phyloP scores from a whole-genome alignment of 2,329 filamentous ascomycete genomes.

The Pseudocercospora fijiensis region DNA sequence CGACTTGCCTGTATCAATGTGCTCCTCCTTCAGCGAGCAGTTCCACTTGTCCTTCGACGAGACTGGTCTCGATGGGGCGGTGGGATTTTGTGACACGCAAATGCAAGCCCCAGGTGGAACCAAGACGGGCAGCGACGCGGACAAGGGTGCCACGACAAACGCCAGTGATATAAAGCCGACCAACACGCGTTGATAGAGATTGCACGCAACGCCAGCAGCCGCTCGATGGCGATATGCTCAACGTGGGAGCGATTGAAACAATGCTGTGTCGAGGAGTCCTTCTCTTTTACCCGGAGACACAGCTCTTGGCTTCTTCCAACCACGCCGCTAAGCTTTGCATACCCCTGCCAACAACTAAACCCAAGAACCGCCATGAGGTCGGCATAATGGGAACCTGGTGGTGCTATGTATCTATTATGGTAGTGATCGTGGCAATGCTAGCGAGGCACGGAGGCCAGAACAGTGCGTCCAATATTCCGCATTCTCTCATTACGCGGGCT shows the following conservation, averaged over 20 bases:
- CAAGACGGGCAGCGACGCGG: neutral
- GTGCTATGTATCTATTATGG: too few relatives aligned
- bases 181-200: neutral
- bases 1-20: neutral
- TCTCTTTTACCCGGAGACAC: too few relatives aligned
- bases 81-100: neutral
- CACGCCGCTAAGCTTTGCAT: neutral
- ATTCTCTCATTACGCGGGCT: constrained; percentile 6
- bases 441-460: neutral
- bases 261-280: neutral
- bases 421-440: neutral
- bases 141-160: neutral
- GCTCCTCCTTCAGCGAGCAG: neutral
- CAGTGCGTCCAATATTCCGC: neutral
- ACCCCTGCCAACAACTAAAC: neutral
- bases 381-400: neutral
- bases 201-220: neutral
- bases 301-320: constrained; percentile 2
- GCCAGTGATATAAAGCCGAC: neutral
- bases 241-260: neutral
- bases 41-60: constrained; percentile 1
- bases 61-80: neutral
- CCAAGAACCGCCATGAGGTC: neutral
- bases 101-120: neutral
- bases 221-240: too few relatives aligned